These are phyloP conservation scores for Aureobasidium sp. DNA, from an alignment of 2,329 filamentous ascomycete genomes.

Conservation along the genomic window DNA sequence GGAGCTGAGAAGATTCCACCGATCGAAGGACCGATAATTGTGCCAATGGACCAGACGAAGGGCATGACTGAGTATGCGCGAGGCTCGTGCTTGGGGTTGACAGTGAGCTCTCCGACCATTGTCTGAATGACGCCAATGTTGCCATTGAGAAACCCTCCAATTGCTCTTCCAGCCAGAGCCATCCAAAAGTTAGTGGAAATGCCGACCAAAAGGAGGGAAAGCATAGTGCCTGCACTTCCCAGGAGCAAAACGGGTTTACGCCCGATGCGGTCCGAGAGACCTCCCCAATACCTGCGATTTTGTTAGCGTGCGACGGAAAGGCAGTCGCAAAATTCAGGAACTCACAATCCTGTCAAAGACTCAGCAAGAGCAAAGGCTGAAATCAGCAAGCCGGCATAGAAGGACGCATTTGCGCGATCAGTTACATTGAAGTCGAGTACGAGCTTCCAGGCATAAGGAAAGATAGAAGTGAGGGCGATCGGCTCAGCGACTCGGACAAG, in stretches of 20 bases:
- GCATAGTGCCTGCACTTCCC: constrained; percentile 72
- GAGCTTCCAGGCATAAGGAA: constrained; percentile 82
- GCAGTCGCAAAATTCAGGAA: neutral
- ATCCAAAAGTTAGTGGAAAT: constrained; percentile 78
- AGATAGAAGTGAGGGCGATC: constrained; percentile 87
- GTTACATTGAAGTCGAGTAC: constrained; percentile 69
- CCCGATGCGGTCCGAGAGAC: constrained; percentile 70
- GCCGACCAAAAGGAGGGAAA: constrained; percentile 75
- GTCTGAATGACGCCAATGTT: constrained; percentile 49
- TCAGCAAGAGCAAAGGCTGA: constrained; percentile 79
- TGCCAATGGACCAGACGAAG: constrained; percentile 87
- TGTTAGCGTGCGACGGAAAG: neutral
- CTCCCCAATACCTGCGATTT: constrained; percentile 59
- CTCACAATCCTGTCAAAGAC: constrained; percentile 65
- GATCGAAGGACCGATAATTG: constrained; percentile 80
- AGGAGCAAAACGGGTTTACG: constrained; percentile 78
- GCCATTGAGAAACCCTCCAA: constrained; percentile 80
- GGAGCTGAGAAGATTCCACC: constrained; percentile 82
- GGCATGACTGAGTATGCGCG: constrained; percentile 89
- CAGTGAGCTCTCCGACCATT: constrained; percentile 70
- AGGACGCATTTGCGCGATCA: constrained; percentile 66
- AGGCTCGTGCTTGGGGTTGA: constrained; percentile 78
- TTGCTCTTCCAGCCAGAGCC: constrained; percentile 63
- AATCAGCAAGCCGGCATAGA: constrained; percentile 81
- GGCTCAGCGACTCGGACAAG: constrained; percentile 90